Conservation (phyloP, 495 filamentous ascomycete genomes). For the Aspergillus olivimuriae region DNA sequence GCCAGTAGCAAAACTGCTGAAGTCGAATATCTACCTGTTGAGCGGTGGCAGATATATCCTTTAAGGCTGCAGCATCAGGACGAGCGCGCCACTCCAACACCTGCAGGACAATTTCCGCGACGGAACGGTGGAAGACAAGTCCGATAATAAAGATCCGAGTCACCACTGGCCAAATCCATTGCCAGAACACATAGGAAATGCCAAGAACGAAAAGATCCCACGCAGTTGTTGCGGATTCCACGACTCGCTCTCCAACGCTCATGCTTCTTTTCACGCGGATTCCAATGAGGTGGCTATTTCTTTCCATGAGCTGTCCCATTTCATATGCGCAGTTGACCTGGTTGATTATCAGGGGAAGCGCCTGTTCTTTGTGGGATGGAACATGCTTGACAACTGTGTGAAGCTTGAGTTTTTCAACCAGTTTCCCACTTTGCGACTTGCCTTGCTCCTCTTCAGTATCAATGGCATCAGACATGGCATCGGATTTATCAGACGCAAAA, state of each 20-base stretch:
- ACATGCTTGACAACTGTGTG: conserved; percentile 76
- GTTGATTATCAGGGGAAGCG: conserved; percentile 76
- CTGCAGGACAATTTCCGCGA: conserved; percentile 72
- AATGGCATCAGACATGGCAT: conserved; percentile 20
- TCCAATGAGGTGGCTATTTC: conserved; percentile 77
- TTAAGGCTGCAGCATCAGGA: conserved; percentile 76
- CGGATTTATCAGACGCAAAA: conserved; percentile 20
- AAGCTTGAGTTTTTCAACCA: conserved; percentile 85
- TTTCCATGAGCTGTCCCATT: conserved; percentile 72
- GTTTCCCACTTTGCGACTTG: conserved; percentile 48
- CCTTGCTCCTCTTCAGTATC: conserved; percentile 55
- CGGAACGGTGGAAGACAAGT: conserved; percentile 72
- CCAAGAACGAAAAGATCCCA: conserved; percentile 66
- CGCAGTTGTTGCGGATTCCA: conserved; percentile 83
- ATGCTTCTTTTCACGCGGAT: conserved; percentile 73
- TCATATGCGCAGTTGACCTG: conserved; percentile 97
- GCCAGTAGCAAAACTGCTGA: conserved; percentile 99
- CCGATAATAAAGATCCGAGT: conserved; percentile 66
- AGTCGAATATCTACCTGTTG: conserved; percentile 97
- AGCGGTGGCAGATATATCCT: conserved; percentile 95
- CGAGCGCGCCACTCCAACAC: conserved; percentile 83
- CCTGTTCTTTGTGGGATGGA: conserved; percentile 74
- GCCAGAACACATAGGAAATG: conserved; percentile 62
- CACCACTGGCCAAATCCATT: conserved; percentile 74
- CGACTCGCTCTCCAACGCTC: conserved; percentile 91